Percentiles rank a stretch among this genome's conserved stretches.
Conservation (phyloP, 2,329 filamentous ascomycete genomes). For the Fusarium sp. region DNA sequence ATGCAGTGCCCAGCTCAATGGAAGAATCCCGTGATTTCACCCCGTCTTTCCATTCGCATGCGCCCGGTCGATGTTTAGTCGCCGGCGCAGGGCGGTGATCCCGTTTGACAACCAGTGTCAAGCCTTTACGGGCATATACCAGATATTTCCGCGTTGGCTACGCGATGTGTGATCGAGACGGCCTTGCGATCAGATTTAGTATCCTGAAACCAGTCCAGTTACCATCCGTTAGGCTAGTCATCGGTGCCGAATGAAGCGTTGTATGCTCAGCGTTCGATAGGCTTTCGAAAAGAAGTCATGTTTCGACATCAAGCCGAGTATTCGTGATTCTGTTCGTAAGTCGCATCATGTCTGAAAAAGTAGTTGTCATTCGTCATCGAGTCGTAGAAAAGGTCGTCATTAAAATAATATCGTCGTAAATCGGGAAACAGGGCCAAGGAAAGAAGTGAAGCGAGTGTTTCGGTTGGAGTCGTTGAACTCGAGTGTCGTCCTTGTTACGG, state of each 20-base stretch:
- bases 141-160: slow-evolving; percentile 57
- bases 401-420: slow-evolving; percentile 59
- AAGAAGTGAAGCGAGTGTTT: slow-evolving; percentile 59
- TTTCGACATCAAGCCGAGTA: slow-evolving; percentile 55
- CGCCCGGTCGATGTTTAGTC: slow-evolving; percentile 17
- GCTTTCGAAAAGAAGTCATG: slow-evolving; percentile 50
- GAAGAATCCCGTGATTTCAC: slow-evolving; percentile 49
- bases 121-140: slow-evolving; percentile 56
- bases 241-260: slow-evolving; percentile 52
- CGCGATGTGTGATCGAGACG: slow-evolving; percentile 55
- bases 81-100: slow-evolving; percentile 48
- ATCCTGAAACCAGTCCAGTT: slow-evolving; percentile 51
- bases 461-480: slow-evolving; percentile 35
- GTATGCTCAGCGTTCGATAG: slow-evolving; percentile 47
- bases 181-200: slow-evolving; percentile 44
- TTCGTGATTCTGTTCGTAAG: slow-evolving; percentile 51
- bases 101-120: slow-evolving; percentile 64
- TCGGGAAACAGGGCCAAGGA: slow-evolving; percentile 58
- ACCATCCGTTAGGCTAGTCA: slow-evolving; percentile 39
- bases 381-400: slow-evolving; percentile 62
- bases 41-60: slow-evolving; percentile 50
- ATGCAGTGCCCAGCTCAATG: slow-evolving; percentile 51
- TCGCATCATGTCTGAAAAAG: slow-evolving; percentile 52
- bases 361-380: slow-evolving; percentile 57
- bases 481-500: slow-evolving; percentile 26